A percentile compares a stretch with the other conserved stretches of the same genome.
phyloP scores from a whole-genome alignment of 176 grass and related monocot genomes.

The Elymus sibiricus region DNA sequence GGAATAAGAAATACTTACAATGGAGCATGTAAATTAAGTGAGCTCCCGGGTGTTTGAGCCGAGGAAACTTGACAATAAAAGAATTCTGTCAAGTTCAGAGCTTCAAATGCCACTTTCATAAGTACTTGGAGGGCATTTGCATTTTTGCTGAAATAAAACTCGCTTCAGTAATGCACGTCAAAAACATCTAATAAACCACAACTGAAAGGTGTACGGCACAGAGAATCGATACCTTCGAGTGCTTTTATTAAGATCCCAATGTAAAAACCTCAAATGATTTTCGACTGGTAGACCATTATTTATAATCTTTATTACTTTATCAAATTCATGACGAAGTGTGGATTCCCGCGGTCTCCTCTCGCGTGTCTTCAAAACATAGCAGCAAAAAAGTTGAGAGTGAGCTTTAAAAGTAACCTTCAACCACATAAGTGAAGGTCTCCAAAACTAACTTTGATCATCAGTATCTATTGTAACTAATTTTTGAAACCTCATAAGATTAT shows the following conservation, averaged over 20 bases:
- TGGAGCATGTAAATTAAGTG: slow-evolving; percentile 35
- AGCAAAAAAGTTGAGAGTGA: slow-evolving; percentile 18
- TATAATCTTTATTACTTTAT: slow-evolving; percentile 74
- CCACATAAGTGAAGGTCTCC: background rate
- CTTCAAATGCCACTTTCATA: slow-evolving; percentile 71
- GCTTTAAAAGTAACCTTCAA: slow-evolving; percentile 4
- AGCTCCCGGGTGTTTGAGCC: slow-evolving; percentile 31
- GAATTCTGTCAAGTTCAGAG: slow-evolving; percentile 84
- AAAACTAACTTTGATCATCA: background rate
- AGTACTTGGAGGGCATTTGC: slow-evolving; percentile 72
- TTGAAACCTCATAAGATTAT: background rate
- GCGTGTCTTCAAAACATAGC: slow-evolving; percentile 42
- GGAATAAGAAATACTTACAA: slow-evolving; percentile 56
- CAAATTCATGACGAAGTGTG: slow-evolving; percentile 76
- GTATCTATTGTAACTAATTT: background rate
- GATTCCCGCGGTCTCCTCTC: slow-evolving; percentile 90
- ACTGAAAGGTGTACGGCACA: background rate
- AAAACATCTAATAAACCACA: slow-evolving; percentile 18
- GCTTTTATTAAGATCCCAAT: slow-evolving; percentile 97
- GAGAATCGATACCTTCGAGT: slow-evolving; percentile 61
- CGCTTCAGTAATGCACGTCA: slow-evolving; percentile 25
- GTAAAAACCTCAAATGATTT: slow-evolving; percentile 82
- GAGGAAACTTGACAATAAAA: slow-evolving; percentile 64
- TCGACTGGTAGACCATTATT: slow-evolving; percentile 65
- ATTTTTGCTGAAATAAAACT: slow-evolving; percentile 53